Percentiles rank a stretch among this genome's conserved stretches.
phyloP scores from a whole-genome alignment of 2,329 filamentous ascomycete genomes.

The Ceratocystis smalleyi region DNA sequence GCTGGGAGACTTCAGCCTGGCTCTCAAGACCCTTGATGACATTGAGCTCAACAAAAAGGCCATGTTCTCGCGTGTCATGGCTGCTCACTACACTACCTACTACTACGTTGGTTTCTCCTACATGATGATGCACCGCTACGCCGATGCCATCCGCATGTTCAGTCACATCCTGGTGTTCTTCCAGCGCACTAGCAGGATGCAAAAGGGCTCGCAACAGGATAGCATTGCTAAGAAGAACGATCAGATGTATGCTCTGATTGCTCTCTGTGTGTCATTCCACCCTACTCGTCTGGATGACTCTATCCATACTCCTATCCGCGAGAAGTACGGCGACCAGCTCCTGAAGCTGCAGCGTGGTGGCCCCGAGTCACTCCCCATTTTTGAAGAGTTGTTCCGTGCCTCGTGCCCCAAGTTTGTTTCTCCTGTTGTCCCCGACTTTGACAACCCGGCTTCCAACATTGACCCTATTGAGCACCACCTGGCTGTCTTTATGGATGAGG shows the following conservation, averaged over 20 bases:
- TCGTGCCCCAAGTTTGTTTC: constrained; percentile 99
- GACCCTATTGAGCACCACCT: constrained; percentile 97
- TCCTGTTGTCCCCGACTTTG: constrained; percentile 91
- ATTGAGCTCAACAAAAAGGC: constrained; percentile 99
- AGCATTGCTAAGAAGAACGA: constrained; percentile 99
- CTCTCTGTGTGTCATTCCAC: constrained; percentile 97
- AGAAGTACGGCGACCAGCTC: constrained; percentile 99
- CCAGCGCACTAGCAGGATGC: constrained; percentile 98
- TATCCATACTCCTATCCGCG: constrained; percentile 90
- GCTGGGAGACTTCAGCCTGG: constrained; percentile 92
- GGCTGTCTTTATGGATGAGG: constrained; percentile 97
- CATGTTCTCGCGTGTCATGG: constrained; percentile 99
- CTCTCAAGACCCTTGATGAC: constrained; percentile 95
- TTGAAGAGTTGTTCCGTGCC: constrained; percentile 92
- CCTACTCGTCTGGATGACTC: constrained; percentile 95
- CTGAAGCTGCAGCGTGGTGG: constrained; percentile 91
- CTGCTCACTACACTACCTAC: constrained; percentile 98
- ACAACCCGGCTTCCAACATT: constrained; percentile 87
- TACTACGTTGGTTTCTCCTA: constrained; percentile 99
- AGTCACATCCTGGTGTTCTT: constrained; percentile 99
- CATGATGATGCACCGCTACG: constrained; percentile 99
- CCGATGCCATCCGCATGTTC: constrained; percentile 99
- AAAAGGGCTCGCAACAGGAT: constrained; percentile 97
- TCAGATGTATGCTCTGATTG: constrained; percentile 98
- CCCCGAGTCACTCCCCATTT: constrained; percentile 85